These are phyloP conservation scores for Jacaranda mimosifolia DNA, from an alignment of 257 asterid genomes.

Conservation along the genomic window DNA sequence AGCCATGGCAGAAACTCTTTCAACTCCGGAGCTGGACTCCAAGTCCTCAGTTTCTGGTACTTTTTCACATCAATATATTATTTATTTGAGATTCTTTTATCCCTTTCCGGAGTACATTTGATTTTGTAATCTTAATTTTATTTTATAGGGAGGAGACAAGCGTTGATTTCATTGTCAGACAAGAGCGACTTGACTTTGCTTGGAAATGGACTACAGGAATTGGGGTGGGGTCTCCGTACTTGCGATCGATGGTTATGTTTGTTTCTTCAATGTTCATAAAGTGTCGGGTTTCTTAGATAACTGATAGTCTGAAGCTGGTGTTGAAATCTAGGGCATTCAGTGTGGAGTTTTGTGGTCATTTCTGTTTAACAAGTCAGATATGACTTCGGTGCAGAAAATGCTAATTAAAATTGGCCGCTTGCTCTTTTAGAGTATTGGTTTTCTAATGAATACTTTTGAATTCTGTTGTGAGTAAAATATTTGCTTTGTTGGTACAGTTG, in stretches of 20 bases:
- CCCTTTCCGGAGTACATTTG: neutral
- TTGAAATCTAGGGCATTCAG: neutral
- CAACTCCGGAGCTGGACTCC: constrained; percentile 48
- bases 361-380: constrained; percentile 1
- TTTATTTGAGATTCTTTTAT: neutral
- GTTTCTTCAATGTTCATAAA: neutral
- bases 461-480: neutral
- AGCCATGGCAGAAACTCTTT: constrained; percentile 77
- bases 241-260: neutral
- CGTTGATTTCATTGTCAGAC: constrained; percentile 88
- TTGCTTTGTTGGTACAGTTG: neutral
- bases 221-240: constrained; percentile 63
- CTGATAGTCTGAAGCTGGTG: constrained; percentile 6
- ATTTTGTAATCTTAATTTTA: neutral
- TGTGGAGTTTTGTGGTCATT: constrained; percentile 5
- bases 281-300: neutral
- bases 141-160: constrained; percentile 74
- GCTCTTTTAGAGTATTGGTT: neutral
- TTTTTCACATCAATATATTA: neutral
- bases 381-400: neutral
- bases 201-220: constrained; percentile 80
- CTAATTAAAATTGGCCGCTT: constrained; percentile 1
- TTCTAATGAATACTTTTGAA: constrained; percentile 4
- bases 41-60: constrained; percentile 53
- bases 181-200: constrained; percentile 81